phyloP scores from a whole-genome alignment of 495 filamentous ascomycete species.

The Paragyromitra xinjiangensis region DNA sequence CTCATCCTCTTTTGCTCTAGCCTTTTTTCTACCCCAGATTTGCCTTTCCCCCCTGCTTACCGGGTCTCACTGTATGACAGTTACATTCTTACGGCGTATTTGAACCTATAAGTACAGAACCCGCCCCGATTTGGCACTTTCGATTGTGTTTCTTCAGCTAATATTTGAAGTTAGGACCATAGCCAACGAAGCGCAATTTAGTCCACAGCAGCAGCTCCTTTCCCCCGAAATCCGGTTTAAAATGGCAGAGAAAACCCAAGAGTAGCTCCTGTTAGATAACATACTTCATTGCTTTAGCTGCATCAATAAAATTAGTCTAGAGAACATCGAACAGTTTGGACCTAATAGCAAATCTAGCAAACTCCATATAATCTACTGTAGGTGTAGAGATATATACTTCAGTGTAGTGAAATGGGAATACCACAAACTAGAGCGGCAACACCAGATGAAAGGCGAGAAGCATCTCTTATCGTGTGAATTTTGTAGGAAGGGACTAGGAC shows the following conservation, averaged over 20 bases:
- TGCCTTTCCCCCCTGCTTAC: neutral
- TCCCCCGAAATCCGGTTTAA: neutral
- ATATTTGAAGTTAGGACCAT: neutral
- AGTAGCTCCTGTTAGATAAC: neutral
- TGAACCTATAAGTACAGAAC: neutral
- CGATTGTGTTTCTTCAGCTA: neutral
- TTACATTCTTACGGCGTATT: neutral
- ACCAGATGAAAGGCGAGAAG: neutral
- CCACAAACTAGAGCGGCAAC: neutral
- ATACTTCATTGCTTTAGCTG: neutral
- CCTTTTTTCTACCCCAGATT: neutral
- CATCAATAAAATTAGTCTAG: neutral
- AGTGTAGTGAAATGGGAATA: neutral
- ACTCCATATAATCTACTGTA: neutral
- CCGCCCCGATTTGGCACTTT: neutral
- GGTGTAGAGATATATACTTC: neutral
- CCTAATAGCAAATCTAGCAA: neutral
- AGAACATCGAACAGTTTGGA: neutral
- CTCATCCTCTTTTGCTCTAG: neutral
- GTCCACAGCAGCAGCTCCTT: neutral
- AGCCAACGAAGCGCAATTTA: neutral
- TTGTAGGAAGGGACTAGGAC: neutral
- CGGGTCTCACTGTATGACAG: neutral
- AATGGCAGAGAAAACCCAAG: neutral
- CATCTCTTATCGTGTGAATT: neutral